These are phyloP conservation scores for Psidium guajava DNA, from an alignment of 345 rosid genomes.

Conservation along the genomic window DNA sequence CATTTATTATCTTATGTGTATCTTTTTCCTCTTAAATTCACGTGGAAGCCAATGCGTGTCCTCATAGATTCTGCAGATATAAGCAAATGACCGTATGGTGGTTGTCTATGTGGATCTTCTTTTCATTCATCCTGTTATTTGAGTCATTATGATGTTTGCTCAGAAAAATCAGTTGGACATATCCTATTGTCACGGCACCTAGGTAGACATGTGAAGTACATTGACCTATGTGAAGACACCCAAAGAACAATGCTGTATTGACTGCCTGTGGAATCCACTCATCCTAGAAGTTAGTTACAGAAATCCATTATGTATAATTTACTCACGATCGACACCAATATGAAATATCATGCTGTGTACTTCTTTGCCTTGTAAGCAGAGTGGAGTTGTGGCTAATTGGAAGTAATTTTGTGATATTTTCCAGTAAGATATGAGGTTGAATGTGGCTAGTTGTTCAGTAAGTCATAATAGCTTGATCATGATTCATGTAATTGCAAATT, in stretches of 20 bases:
- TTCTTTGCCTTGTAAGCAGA: not conserved
- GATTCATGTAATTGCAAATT: not conserved
- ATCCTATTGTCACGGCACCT: not conserved
- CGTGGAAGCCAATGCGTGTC: not conserved
- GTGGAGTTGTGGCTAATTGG: not conserved
- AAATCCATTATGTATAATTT: not conserved
- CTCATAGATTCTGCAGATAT: not conserved
- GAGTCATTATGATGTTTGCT: not conserved
- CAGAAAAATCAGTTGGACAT: not conserved
- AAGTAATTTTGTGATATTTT: not conserved
- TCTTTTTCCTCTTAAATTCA: not conserved
- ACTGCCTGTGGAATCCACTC: not conserved
- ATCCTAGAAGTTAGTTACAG: not conserved
- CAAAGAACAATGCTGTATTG: not conserved
- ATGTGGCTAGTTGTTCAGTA: not conserved
- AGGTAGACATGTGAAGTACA: not conserved
- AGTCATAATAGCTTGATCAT: not conserved
- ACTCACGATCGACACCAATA: not conserved
- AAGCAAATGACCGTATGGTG: not conserved
- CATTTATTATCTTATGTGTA: not conserved
- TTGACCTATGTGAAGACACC: not conserved
- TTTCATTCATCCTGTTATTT: not conserved
- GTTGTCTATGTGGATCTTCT: not conserved
- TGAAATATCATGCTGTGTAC: not conserved
- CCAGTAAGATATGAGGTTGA: not conserved